Percentiles rank a stretch among this genome's conserved stretches.
These are phyloP conservation scores for Flaveria brownii DNA, from an alignment of 129 eudicot genomes.

Conservation along the genomic window DNA sequence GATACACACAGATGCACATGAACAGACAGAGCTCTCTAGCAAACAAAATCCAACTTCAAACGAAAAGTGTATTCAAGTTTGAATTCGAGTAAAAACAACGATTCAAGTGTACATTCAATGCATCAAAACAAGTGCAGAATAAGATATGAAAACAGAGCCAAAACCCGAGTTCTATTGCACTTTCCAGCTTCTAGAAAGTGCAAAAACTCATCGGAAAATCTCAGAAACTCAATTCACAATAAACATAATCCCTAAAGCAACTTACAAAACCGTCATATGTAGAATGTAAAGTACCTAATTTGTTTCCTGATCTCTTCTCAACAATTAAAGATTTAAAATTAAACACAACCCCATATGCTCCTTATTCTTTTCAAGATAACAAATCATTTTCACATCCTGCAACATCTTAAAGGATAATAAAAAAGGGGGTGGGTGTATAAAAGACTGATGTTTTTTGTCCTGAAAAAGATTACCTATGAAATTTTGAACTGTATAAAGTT, in stretches of 20 bases:
- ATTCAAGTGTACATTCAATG: slow-evolving; percentile 15
- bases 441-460: slow-evolving; percentile 7
- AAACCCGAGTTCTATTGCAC: slow-evolving; percentile 11
- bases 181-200: not conserved
- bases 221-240: slow-evolving; percentile 28
- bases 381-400: slow-evolving; percentile 30
- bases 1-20: not conserved
- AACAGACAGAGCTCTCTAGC: not conserved
- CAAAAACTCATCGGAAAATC: slow-evolving; percentile 29
- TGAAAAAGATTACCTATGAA: slow-evolving; percentile 13
- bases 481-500: slow-evolving; percentile 26
- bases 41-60: slow-evolving; percentile 8
- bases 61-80: not conserved
- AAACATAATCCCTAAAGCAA: slow-evolving; percentile 29
- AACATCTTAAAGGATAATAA: slow-evolving; percentile 27
- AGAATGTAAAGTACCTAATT: slow-evolving; percentile 24
- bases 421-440: slow-evolving; percentile 9
- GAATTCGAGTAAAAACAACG: not conserved
- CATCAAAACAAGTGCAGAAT: slow-evolving; percentile 12
- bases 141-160: slow-evolving; percentile 8
- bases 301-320: slow-evolving; percentile 26
- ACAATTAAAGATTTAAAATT: slow-evolving; percentile 12
- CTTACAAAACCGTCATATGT: slow-evolving; percentile 37
- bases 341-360: slow-evolving; percentile 31
- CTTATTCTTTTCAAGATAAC: slow-evolving; percentile 27